Evolutionary conservation across 306 rosid genomes (phyloP).

Genomic region (Quercus agrifolia): DNA sequence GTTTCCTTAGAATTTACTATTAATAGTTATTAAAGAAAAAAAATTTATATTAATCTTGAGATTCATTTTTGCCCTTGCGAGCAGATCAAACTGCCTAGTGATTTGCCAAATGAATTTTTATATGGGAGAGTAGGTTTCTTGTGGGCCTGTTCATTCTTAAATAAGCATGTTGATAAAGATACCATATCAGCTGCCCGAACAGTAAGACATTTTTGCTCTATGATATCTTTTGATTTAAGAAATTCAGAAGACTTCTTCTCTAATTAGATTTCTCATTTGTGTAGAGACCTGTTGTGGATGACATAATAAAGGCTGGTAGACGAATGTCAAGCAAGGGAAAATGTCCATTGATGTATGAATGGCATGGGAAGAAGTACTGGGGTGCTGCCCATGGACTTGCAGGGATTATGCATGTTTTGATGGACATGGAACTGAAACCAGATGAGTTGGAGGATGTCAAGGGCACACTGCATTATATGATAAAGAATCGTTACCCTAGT

Average conservation of each 20-base stretch:
- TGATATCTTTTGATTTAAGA: slow-evolving; percentile 9
- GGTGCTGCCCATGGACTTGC: slow-evolving; percentile 96
- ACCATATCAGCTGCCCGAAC: slow-evolving; percentile 42
- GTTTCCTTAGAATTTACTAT: neutral
- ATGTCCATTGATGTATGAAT: slow-evolving; percentile 79
- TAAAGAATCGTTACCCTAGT: slow-evolving; percentile 59
- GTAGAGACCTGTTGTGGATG: slow-evolving; percentile 67
- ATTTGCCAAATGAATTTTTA: slow-evolving; percentile 69
- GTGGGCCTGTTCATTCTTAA: slow-evolving; percentile 81
- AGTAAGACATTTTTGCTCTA: slow-evolving; percentile 33
- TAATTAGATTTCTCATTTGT: slow-evolving; percentile 15
- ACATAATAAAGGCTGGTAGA: slow-evolving; percentile 62
- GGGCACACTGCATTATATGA: slow-evolving; percentile 64
- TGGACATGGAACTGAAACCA: slow-evolving; percentile 72
- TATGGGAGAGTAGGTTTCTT: slow-evolving; percentile 76
- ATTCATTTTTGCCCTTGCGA: slow-evolving; percentile 6
- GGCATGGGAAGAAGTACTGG: slow-evolving; percentile 96
- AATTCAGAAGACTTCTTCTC: neutral
- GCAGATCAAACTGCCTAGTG: slow-evolving; percentile 64
- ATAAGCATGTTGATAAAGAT: slow-evolving; percentile 58
- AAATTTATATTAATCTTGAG: neutral
- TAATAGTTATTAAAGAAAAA: too few species aligned
- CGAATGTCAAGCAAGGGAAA: slow-evolving; percentile 49
- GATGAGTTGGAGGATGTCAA: slow-evolving; percentile 81
- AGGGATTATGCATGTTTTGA: slow-evolving; percentile 74